These are phyloP conservation scores for Geranium brycei DNA, from an alignment of 345 rosid species.

Conservation along the genomic window DNA sequence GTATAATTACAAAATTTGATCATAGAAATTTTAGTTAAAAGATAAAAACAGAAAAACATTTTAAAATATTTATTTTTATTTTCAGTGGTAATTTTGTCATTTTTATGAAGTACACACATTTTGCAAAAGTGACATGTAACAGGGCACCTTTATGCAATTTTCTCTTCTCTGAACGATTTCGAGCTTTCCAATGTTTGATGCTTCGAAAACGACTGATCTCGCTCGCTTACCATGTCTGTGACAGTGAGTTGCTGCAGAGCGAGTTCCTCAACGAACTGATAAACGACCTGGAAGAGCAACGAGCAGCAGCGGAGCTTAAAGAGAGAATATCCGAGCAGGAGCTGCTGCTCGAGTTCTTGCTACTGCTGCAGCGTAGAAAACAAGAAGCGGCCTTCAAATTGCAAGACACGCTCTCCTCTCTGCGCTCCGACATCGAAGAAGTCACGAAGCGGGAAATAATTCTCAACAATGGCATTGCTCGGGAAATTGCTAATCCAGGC, in stretches of 20 bases:
- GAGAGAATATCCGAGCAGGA: conserved; percentile 79
- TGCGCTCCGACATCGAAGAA: conserved; percentile 71
- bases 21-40: too few species aligned
- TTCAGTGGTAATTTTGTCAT: too few species aligned
- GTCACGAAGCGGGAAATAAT: conserved; percentile 45
- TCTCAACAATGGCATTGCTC: conserved; percentile 23
- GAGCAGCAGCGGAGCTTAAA: conserved; percentile 64
- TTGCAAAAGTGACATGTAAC: too few species aligned
- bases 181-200: too few species aligned
- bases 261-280: conserved; percentile 76
- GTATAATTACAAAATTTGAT: too few species aligned
- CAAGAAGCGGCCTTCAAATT: conserved; percentile 61
- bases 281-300: conserved; percentile 60
- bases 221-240: conserved; percentile 1
- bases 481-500: too few species aligned
- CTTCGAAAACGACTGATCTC: background rate
- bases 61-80: too few species aligned
- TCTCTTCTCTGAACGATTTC: too few species aligned
- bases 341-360: conserved; percentile 69
- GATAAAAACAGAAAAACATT: too few species aligned
- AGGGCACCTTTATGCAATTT: too few species aligned
- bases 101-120: too few species aligned
- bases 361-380: conserved; percentile 55
- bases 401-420: conserved; percentile 50
- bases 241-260: conserved; percentile 70